phyloP scores from a whole-genome alignment of 1,139 yeast species.

The Protomyces inouyei region DNA sequence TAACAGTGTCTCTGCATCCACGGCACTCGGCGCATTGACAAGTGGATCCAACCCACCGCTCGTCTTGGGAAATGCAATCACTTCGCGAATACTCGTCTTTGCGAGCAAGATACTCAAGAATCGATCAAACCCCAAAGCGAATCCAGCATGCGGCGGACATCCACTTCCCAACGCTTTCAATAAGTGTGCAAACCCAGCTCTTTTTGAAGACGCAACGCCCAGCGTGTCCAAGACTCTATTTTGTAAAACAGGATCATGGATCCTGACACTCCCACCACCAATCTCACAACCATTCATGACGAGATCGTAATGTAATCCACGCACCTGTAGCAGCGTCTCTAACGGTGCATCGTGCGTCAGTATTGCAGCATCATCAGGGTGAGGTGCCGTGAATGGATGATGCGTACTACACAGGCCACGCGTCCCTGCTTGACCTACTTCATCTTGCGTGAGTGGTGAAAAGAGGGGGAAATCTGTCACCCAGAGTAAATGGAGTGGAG shows the following conservation, averaged over 20 bases:
- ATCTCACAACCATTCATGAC: constrained; percentile 92
- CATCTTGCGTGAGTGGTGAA: constrained; percentile 52
- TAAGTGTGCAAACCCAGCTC: constrained; percentile 74
- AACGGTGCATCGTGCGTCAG: background rate
- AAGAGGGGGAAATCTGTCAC: constrained; percentile 85
- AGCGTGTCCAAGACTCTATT: constrained; percentile 52
- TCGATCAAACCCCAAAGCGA: constrained; percentile 92
- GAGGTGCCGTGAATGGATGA: constrained; percentile 94
- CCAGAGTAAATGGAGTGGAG: constrained; percentile 49
- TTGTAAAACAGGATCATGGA: constrained; percentile 79
- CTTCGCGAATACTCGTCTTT: constrained; percentile 74
- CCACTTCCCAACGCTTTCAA: constrained; percentile 78
- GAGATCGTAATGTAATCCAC: constrained; percentile 92
- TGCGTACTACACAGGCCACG: constrained; percentile 64
- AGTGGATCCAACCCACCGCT: constrained; percentile 83
- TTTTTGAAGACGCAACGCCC: constrained; percentile 46
- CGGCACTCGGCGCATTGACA: constrained; percentile 75
- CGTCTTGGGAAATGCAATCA: constrained; percentile 92
- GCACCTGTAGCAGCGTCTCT: constrained; percentile 55
- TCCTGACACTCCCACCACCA: constrained; percentile 96
- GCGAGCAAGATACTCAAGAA: constrained; percentile 85
- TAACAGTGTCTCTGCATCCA: constrained; percentile 47
- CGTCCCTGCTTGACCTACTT: constrained; percentile 35
- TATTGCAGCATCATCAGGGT: constrained; percentile 9
- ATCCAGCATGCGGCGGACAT: constrained; percentile 98